Evolutionary conservation across 2,329 filamentous ascomycete species (phyloP).

Genomic region (Sclerotinia minor): DNA sequence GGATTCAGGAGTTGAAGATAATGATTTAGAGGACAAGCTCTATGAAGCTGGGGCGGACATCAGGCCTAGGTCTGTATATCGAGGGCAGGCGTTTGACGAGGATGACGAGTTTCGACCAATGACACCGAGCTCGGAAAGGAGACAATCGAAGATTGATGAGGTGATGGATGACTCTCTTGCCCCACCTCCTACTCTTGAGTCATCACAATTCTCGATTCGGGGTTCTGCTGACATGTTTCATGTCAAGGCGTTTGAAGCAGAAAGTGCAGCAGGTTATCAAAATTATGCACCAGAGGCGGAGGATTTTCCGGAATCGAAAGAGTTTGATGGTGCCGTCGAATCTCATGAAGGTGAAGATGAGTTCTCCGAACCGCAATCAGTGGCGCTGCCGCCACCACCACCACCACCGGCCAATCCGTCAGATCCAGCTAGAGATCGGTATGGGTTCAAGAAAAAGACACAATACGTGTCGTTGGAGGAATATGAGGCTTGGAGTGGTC

Average conservation of each 20-base stretch:
- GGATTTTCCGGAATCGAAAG: constrained; percentile 3
- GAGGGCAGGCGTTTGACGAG: constrained; percentile 5
- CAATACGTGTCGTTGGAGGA: constrained; percentile 74
- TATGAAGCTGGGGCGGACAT: constrained; percentile 13
- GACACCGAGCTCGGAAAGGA: constrained; percentile 33
- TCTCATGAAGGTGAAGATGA: constrained; percentile 25
- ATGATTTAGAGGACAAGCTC: constrained; percentile 27
- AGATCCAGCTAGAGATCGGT: constrained; percentile 64
- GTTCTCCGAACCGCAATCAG: constrained; percentile 25
- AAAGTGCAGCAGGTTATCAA: constrained; percentile 47
- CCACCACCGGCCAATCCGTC: constrained; percentile 29
- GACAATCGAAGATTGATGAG: constrained; percentile 32
- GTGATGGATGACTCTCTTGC: constrained; percentile 34
- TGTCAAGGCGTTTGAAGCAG: constrained; percentile 41
- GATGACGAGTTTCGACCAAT: constrained; percentile 27
- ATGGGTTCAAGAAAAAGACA: constrained; percentile 88
- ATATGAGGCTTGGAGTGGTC: constrained; percentile 78
- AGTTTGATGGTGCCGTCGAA: constrained; percentile 25
- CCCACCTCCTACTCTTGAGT: constrained; percentile 8
- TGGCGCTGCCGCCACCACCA: constrained; percentile 26
- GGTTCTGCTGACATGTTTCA: constrained; percentile 46
- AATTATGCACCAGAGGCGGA: background rate
- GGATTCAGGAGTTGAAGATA: constrained; percentile 50
- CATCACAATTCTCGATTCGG: constrained; percentile 34
- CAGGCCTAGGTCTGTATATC: constrained; percentile 3